A percentile compares a stretch with the other conserved stretches of the same genome.
phyloP scores from a whole-genome alignment of 208 protist species.

The Leishmania major region DNA sequence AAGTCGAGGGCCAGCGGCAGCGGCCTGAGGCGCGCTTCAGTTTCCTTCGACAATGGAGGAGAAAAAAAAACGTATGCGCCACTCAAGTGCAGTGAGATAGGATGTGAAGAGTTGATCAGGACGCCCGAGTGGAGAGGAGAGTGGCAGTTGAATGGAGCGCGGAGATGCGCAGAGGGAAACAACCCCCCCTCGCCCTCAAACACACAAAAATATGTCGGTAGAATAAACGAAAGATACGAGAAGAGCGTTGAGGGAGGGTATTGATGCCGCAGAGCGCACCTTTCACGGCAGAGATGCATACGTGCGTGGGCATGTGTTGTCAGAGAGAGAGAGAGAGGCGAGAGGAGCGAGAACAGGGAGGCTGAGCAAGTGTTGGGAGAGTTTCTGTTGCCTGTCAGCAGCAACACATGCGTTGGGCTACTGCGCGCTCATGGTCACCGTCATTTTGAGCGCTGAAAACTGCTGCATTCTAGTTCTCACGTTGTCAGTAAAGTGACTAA shows the following conservation, averaged over 20 bases:
- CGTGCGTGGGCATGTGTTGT: background rate
- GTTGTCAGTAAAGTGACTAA: background rate
- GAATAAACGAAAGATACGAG: background rate
- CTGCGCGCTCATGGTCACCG: background rate
- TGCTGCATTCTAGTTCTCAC: background rate
- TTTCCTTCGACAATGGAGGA: background rate
- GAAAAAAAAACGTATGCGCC: background rate
- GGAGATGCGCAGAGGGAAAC: background rate
- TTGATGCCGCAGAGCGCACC: background rate
- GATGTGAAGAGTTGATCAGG: background rate
- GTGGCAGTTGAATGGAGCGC: background rate
- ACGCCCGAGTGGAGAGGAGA: background rate
- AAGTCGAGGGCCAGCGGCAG: background rate
- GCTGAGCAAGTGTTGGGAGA: background rate
- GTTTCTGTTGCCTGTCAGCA: background rate
- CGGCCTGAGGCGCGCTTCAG: background rate
- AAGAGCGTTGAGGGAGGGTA: background rate
- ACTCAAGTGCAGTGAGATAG: background rate
- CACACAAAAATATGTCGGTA: background rate
- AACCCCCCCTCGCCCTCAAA: background rate
- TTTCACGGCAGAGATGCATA: background rate
- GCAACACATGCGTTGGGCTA: background rate
- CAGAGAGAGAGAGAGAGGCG: background rate
- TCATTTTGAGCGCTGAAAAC: background rate
- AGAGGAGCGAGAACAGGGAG: background rate